Conservation (phyloP, 768 basidiomycete genomes). For the Lentinula lateritia region DNA sequence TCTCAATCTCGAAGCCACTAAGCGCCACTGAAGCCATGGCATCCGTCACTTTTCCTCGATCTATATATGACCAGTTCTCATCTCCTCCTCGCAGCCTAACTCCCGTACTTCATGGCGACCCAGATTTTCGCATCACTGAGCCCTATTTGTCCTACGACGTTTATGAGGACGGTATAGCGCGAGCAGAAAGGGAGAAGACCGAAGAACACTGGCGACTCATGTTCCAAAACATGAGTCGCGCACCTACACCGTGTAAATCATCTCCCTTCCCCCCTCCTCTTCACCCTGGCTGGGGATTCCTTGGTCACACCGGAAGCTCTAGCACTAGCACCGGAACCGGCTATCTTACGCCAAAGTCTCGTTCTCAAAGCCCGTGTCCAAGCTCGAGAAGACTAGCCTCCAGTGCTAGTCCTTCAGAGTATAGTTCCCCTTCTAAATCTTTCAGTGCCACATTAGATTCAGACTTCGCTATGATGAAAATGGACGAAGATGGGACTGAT, state of each 20-base stretch:
- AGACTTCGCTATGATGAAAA: not conserved
- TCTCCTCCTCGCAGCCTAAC: not conserved
- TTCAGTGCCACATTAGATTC: not conserved
- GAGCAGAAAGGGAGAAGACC: not conserved
- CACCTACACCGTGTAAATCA: not conserved
- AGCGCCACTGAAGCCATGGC: not conserved
- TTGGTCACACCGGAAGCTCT: not conserved
- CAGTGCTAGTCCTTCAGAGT: no score
- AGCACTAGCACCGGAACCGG: not conserved
- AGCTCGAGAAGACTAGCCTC: not conserved
- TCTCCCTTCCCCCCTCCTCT: not conserved
- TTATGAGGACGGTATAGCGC: not conserved
- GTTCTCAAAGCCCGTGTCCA: not conserved
- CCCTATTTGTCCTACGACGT: not conserved
- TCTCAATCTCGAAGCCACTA: not conserved
- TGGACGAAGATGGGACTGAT: not conserved
- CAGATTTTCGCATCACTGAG: not conserved
- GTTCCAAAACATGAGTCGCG: not conserved
- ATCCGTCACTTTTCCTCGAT: not conserved
- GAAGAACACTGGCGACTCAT: not conserved
- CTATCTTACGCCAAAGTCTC: constrained; percentile 1
- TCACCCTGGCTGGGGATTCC: not conserved
- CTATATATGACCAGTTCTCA: not conserved
- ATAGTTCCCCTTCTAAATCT: no score
- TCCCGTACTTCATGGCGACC: not conserved